Percentiles rank a stretch among this genome's conserved stretches.
These are phyloP conservation scores for Bolboschoenoplectus hybrid DNA, from an alignment of 202 grass and related monocot genomes.

Conservation along the genomic window DNA sequence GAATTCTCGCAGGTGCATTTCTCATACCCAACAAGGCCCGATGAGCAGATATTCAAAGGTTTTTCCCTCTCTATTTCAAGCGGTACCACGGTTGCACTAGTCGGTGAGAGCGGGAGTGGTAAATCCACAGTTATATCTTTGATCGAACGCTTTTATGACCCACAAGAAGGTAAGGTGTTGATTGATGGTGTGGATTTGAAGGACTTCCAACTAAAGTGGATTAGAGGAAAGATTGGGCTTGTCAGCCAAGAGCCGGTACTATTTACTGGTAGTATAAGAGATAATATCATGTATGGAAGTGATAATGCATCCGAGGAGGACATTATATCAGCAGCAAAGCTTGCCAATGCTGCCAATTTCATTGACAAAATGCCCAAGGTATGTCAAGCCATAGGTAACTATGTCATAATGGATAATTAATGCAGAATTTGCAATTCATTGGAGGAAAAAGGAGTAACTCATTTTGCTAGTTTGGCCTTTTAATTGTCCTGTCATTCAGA, in stretches of 20 bases:
- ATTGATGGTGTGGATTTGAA: slow-evolving; percentile 69
- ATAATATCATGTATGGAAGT: slow-evolving; percentile 69
- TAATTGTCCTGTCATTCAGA: background rate
- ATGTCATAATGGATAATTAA: background rate
- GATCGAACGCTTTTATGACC: slow-evolving; percentile 85
- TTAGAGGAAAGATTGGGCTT: slow-evolving; percentile 72
- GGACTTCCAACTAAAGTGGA: slow-evolving; percentile 53
- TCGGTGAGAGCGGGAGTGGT: slow-evolving; percentile 76
- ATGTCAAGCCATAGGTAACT: background rate
- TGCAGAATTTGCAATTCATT: background rate
- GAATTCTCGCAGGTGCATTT: slow-evolving; percentile 58
- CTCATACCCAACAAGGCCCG: slow-evolving; percentile 61
- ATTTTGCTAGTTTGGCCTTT: background rate
- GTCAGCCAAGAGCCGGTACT: slow-evolving; percentile 79
- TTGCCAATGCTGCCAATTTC: slow-evolving; percentile 74
- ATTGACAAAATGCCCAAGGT: slow-evolving; percentile 69
- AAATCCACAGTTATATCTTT: slow-evolving; percentile 75
- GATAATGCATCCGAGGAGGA: slow-evolving; percentile 57
- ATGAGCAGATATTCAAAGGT: slow-evolving; percentile 60
- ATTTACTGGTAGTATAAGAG: slow-evolving; percentile 66
- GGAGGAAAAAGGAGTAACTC: slow-evolving; percentile 20
- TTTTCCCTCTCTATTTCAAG: slow-evolving; percentile 58
- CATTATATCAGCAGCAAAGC: slow-evolving; percentile 46
- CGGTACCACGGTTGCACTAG: slow-evolving; percentile 67
- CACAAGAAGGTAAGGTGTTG: slow-evolving; percentile 60